phyloP scores from a whole-genome alignment of 148 eudicot species.

The Talinum fruticosum region DNA sequence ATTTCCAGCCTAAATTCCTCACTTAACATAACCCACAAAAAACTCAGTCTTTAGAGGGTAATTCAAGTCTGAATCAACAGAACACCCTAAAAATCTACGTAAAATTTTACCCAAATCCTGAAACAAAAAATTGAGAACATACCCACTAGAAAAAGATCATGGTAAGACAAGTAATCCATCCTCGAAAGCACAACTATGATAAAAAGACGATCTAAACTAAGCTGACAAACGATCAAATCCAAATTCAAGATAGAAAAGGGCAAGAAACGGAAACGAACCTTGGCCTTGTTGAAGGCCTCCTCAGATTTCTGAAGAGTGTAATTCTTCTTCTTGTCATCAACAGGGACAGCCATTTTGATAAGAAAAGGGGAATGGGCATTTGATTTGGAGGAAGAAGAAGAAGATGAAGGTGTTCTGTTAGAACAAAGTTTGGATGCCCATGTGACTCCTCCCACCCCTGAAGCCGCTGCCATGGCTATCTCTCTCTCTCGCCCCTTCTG shows the following conservation, averaged over 20 bases:
- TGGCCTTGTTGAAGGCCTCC: conserved; percentile 78
- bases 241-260: not conserved
- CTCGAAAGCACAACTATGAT: not conserved
- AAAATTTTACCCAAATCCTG: not conserved
- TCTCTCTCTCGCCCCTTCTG: conserved; percentile 17
- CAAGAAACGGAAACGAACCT: conserved; percentile 41
- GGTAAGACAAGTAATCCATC: not conserved
- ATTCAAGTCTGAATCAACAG: not conserved
- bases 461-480: conserved; percentile 25
- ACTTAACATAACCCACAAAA: not conserved
- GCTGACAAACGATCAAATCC: not conserved
- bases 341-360: conserved; percentile 58
- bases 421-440: conserved; percentile 33
- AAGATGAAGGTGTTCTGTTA: not conserved
- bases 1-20: not conserved
- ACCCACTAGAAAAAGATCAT: not conserved
- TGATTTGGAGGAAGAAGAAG: conserved; percentile 8
- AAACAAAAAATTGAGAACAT: not conserved
- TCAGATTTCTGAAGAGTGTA: conserved; percentile 76
- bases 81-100: not conserved
- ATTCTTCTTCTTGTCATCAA: conserved; percentile 63
- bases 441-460: conserved; percentile 35
- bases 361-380: conserved; percentile 24
- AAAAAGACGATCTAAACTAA: not conserved
- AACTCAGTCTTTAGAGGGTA: not conserved